phyloP scores from a whole-genome alignment of 768 basidiomycete species.

The Paxillus rubicundulus region DNA sequence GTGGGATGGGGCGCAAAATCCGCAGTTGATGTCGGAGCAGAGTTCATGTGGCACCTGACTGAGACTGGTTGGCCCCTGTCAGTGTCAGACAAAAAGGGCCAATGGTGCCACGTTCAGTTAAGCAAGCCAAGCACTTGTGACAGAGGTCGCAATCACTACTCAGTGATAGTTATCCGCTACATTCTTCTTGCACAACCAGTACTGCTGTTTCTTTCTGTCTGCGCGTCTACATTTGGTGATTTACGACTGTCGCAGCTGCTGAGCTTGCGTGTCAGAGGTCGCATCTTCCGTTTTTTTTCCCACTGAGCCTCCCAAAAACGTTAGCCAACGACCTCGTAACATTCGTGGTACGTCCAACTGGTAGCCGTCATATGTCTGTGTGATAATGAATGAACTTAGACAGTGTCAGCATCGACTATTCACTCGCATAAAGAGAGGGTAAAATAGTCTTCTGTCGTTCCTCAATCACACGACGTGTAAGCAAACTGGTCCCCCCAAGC shows the following conservation, averaged over 20 bases:
- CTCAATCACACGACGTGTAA: slow-evolving; percentile 21
- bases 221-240: background rate
- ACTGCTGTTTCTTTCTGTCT: background rate
- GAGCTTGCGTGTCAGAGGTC: background rate
- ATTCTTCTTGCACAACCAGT: background rate
- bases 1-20: background rate
- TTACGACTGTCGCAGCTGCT: background rate
- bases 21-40: slow-evolving; percentile 5
- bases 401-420: background rate
- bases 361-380: background rate
- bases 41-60: slow-evolving; percentile 16
- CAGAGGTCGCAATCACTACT: background rate
- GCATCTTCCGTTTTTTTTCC: background rate
- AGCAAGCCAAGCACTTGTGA: background rate
- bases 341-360: background rate
- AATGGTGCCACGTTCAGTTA: too few species aligned
- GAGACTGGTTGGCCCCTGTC: background rate
- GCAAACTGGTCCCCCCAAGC: slow-evolving; percentile 3
- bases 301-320: background rate
- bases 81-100: too few species aligned
- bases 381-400: background rate
- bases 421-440: background rate
- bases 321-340: background rate
- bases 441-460: slow-evolving; percentile 3
- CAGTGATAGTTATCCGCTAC: background rate